Evolutionary conservation across 768 basidiomycete genomes (phyloP).

Genomic region (Amylocystis lapponica): DNA sequence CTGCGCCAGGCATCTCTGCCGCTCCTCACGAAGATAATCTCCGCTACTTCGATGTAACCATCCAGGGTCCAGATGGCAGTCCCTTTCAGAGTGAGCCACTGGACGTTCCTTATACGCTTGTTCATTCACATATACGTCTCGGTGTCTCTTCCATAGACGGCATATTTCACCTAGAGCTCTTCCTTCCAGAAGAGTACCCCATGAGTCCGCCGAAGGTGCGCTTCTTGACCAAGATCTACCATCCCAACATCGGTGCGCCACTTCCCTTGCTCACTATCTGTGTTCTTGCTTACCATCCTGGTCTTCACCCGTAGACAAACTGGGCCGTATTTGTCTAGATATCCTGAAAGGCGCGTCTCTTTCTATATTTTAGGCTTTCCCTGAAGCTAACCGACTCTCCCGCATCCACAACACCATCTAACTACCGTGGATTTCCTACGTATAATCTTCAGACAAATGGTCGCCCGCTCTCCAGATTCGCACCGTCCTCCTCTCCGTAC

Average conservation of each 20-base stretch:
- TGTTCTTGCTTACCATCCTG: constrained; percentile 2
- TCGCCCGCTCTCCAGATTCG: constrained; percentile 98
- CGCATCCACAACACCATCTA: too few species aligned
- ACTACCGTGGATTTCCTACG: not conserved
- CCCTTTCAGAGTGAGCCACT: constrained; percentile 64
- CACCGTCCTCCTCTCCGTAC: constrained; percentile 93
- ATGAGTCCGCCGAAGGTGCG: constrained; percentile 99
- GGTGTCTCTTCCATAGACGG: constrained; percentile 52
- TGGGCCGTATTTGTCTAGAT: constrained; percentile 96
- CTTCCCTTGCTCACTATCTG: not conserved
- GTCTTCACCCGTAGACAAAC: constrained; percentile 66
- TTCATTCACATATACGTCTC: not conserved
- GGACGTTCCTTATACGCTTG: not conserved
- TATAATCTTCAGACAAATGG: constrained; percentile 98
- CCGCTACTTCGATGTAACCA: constrained; percentile 97
- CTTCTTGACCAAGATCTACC: constrained; percentile 97
- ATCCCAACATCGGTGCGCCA: constrained; percentile 93
- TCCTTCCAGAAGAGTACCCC: constrained; percentile 98
- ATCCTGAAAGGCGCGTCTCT: constrained; percentile 83
- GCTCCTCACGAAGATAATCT: constrained; percentile 95
- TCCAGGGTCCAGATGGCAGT: constrained; percentile 90
- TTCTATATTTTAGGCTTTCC: too few species aligned
- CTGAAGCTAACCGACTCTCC: too few species aligned
- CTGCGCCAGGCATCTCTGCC: constrained; percentile 96
- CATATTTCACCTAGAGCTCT: constrained; percentile 92